Conservation (phyloP, 2,329 filamentous ascomycete species). For the Sporothrix brunneoviolacea region DNA sequence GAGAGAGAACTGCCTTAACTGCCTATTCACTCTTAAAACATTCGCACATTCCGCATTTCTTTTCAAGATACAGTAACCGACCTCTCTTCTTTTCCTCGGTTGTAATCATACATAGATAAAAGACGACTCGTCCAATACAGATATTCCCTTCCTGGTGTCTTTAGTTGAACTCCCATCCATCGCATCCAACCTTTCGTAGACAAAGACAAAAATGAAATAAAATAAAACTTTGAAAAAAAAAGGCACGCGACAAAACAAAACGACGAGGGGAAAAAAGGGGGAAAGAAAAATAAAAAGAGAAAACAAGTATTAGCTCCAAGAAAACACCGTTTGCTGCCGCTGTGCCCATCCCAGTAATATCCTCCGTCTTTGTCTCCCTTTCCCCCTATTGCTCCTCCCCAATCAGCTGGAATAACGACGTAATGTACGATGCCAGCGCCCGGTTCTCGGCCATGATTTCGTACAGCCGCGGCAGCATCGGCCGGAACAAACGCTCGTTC, state of each 20-base stretch:
- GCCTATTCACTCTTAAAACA: no score
- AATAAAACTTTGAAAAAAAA: not conserved
- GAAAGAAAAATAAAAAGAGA: not conserved
- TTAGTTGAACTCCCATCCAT: no score
- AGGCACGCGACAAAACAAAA: not conserved
- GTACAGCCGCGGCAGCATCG: slow-evolving; percentile 57
- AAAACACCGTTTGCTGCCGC: not conserved
- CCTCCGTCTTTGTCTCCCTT: not conserved
- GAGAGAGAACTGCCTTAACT: no score
- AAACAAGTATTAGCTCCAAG: not conserved
- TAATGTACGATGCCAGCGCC: slow-evolving; percentile 39
- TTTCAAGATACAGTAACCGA: no score
- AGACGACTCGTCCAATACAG: no score
- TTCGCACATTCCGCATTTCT: no score
- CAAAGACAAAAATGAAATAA: not conserved
- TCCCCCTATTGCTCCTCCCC: slow-evolving; percentile 18
- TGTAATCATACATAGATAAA: no score
- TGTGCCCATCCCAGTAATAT: not conserved
- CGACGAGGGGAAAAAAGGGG: not conserved
- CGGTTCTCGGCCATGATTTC: slow-evolving; percentile 65
- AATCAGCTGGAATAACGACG: slow-evolving; percentile 28
- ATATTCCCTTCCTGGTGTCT: no score
- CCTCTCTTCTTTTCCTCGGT: no score
- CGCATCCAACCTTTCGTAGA: no score
- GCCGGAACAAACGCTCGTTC: slow-evolving; percentile 63